A percentile compares a stretch with the other conserved stretches of the same genome.
Conservation (phyloP, 768 basidiomycete genomes). For the Termitomyces eurrhizus region DNA sequence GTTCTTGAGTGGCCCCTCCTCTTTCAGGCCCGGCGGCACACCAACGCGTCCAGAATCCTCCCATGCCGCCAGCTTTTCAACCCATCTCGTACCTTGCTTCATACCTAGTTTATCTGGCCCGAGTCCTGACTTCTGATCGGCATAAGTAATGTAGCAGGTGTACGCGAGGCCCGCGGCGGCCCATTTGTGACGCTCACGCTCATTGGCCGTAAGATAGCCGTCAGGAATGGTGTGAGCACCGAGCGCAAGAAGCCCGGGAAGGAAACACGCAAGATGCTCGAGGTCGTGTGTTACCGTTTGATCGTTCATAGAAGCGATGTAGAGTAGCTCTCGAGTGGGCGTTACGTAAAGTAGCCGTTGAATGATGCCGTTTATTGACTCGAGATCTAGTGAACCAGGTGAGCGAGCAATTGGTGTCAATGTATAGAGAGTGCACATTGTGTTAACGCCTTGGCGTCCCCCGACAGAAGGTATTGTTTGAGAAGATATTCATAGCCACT, state of each 20-base stretch:
- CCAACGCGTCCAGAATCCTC: constrained; percentile 34
- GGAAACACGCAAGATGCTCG: constrained; percentile 70
- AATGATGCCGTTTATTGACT: constrained; percentile 49
- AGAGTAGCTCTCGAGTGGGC: constrained; percentile 54
- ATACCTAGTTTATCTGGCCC: constrained; percentile 56
- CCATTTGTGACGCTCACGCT: constrained; percentile 54
- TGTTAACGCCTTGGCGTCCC: constrained; percentile 41
- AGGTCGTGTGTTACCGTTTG: constrained; percentile 39
- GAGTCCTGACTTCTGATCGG: constrained; percentile 60
- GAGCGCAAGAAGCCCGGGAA: constrained; percentile 61
- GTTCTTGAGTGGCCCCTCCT: constrained; percentile 22
- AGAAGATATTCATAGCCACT: constrained; percentile 68
- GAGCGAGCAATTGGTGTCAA: neutral
- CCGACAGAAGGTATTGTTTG: constrained; percentile 57
- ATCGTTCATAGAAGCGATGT: constrained; percentile 48
- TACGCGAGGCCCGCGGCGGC: constrained; percentile 69
- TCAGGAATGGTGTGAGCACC: constrained; percentile 48
- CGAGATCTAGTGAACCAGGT: constrained; percentile 35
- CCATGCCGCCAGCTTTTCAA: constrained; percentile 44
- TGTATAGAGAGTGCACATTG: constrained; percentile 39
- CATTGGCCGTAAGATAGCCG: constrained; percentile 24
- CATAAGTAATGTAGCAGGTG: constrained; percentile 64
- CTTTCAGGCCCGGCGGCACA: constrained; percentile 44
- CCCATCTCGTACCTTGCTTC: constrained; percentile 37
- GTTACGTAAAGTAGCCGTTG: constrained; percentile 56